Base-by-base conservation (phyloP, 1,139 yeast genomes). In the Yamadazyma friedrichii region DNA sequence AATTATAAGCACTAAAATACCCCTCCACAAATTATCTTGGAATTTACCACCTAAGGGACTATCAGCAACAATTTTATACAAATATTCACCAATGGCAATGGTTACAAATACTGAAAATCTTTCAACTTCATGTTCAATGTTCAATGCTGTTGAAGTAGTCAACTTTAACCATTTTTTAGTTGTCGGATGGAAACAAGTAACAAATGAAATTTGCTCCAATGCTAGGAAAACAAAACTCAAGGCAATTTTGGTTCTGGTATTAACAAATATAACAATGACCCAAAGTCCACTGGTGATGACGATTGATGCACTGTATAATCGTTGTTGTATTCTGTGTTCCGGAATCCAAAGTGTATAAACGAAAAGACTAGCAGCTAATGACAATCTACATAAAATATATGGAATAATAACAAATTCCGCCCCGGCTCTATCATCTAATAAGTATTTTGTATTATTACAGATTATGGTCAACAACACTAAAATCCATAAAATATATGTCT, bases 101-200 rank as follows among this genome's bases (percentile, higher is more conserved):
- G 82, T 76, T 40, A 70, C 81, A 54, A 82, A 81, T 0, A 80
- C 76, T 2, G 74, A 69, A 52, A 70, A 72, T 42, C 88, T 59
- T 54, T 82, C 88, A 15, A 78, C 84, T 52, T 80, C 86, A 52
- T 82, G 87, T 51, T 81, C 86, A 43, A 82, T 77, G 52, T 80
- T 81, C 44, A 80, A 58, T 0, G 87, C 87, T 0, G 88, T 80
- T 5, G 83, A 74, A 42, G 67, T 70, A 10, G 67, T 69, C 38
- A 76, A 53, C 6, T 63, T 58, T 49, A 80, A 43, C 17, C 59
- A 13, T 36, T 54, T 64, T 51, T 79, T 80, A 41, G 69, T 59
- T 55, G 55, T 52, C 2, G 85, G 84, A 48, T 76, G 82, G 50
- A 65, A 77, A 29, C 67, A 53, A 2, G 65, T 13, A 9, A 50